These are phyloP conservation scores for Ophiosphaerella korrae DNA, from an alignment of 2,329 filamentous ascomycete genomes.

Conservation along the genomic window DNA sequence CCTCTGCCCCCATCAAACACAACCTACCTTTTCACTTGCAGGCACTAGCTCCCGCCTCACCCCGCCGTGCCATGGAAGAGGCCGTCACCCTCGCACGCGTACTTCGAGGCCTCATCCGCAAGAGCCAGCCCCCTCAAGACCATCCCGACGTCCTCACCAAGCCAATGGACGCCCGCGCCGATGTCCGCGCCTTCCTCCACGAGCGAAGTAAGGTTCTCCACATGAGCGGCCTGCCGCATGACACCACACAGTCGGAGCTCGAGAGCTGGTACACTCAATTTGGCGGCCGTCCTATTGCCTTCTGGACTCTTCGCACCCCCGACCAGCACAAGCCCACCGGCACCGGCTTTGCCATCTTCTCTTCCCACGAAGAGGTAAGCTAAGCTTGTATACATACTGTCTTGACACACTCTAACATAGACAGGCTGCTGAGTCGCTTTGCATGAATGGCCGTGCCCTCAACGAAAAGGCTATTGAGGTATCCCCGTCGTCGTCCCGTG, in stretches of 20 bases:
- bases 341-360: slow-evolving; percentile 97
- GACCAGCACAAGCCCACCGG: slow-evolving; percentile 99
- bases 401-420: slow-evolving; percentile 15
- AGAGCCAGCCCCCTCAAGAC: slow-evolving; percentile 91
- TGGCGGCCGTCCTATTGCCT: slow-evolving; percentile 94
- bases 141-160: slow-evolving; percentile 93
- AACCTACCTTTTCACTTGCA: slow-evolving; percentile 98
- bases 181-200: slow-evolving; percentile 92
- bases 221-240: slow-evolving; percentile 95
- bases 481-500: slow-evolving; percentile 93
- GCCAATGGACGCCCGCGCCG: slow-evolving; percentile 94
- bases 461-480: slow-evolving; percentile 99
- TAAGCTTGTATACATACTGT: background rate
- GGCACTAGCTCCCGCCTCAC: slow-evolving; percentile 91
- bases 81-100: slow-evolving; percentile 92
- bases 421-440: slow-evolving; percentile 93
- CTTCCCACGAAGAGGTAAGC: slow-evolving; percentile 93
- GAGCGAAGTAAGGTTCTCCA: slow-evolving; percentile 98
- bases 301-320: slow-evolving; percentile 96
- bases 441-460: slow-evolving; percentile 97
- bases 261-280: slow-evolving; percentile 99
- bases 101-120: slow-evolving; percentile 88
- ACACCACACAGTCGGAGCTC: slow-evolving; percentile 97
- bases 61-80: slow-evolving; percentile 96
- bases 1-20: slow-evolving; percentile 97